Conservation (phyloP, 2,329 filamentous ascomycete species). For the Emericellopsis cladophorae region DNA sequence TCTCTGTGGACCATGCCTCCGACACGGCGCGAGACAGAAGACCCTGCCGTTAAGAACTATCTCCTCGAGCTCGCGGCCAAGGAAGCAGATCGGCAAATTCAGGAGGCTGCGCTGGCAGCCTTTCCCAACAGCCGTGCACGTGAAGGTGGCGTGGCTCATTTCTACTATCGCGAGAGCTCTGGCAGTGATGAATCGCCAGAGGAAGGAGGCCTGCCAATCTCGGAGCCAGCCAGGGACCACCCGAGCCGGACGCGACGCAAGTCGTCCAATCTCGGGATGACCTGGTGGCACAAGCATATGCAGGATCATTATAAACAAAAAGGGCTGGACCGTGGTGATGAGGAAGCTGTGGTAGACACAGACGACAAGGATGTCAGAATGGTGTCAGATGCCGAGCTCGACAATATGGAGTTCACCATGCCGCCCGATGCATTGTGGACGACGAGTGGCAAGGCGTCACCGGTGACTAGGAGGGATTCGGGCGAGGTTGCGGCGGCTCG, state of each 20-base stretch:
- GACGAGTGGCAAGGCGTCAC: slow-evolving; percentile 18
- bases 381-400: slow-evolving; percentile 26
- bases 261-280: slow-evolving; percentile 48
- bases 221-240: slow-evolving; percentile 8
- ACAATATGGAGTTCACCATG: slow-evolving; percentile 25
- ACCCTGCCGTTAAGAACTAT: slow-evolving; percentile 65
- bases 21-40: slow-evolving; percentile 54
- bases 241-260: slow-evolving; percentile 34
- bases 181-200: slow-evolving; percentile 37
- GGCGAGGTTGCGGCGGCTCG: slow-evolving; percentile 6
- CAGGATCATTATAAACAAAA: slow-evolving; percentile 61
- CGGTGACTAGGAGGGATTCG: slow-evolving; percentile 14
- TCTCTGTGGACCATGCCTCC: slow-evolving; percentile 19
- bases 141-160: slow-evolving; percentile 60
- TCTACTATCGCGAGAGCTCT: slow-evolving; percentile 49
- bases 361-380: slow-evolving; percentile 12
- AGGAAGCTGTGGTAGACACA: slow-evolving; percentile 6
- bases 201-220: neutral
- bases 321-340: slow-evolving; percentile 29
- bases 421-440: slow-evolving; percentile 29
- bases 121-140: slow-evolving; percentile 62
- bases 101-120: slow-evolving; percentile 62
- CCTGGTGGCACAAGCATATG: slow-evolving; percentile 73
- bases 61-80: slow-evolving; percentile 68
- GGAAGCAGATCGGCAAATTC: slow-evolving; percentile 67